Evolutionary conservation across 2,329 filamentous ascomycete species (phyloP).

Genomic region (Penicillium sp.): DNA sequence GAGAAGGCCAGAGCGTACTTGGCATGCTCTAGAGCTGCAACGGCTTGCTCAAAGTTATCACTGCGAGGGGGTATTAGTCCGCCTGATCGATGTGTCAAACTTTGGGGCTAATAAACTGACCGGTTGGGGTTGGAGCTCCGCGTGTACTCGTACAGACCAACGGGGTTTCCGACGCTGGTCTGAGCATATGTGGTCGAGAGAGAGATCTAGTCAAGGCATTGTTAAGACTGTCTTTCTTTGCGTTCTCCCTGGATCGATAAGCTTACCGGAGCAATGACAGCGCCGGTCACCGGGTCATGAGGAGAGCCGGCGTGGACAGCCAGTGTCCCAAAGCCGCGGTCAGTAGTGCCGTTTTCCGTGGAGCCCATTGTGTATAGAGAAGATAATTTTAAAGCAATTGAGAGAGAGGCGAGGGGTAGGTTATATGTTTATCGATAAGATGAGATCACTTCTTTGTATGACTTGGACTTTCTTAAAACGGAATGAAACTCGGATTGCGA

Average conservation of each 20-base stretch:
- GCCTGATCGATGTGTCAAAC: not conserved
- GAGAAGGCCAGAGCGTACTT: slow-evolving; percentile 91
- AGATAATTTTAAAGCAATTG: slow-evolving; percentile 8
- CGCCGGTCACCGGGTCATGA: slow-evolving; percentile 86
- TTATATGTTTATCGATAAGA: slow-evolving; percentile 6
- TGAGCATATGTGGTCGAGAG: slow-evolving; percentile 97
- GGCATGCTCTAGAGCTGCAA: slow-evolving; percentile 89
- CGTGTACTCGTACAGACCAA: slow-evolving; percentile 90
- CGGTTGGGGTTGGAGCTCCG: slow-evolving; percentile 90
- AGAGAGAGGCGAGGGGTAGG: not conserved
- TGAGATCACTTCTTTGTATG: slow-evolving; percentile 8
- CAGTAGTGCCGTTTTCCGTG: slow-evolving; percentile 50
- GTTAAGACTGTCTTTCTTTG: slow-evolving; percentile 11
- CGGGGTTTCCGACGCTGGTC: slow-evolving; percentile 76
- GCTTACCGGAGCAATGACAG: slow-evolving; percentile 80
- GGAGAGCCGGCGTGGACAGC: slow-evolving; percentile 92
- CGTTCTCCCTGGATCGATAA: not conserved
- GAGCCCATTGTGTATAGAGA: slow-evolving; percentile 20
- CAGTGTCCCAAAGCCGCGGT: slow-evolving; percentile 82
- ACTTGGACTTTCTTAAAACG: not conserved
- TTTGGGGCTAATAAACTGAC: slow-evolving; percentile 32
- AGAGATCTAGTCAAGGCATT: slow-evolving; percentile 61
- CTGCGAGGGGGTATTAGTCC: slow-evolving; percentile 39
- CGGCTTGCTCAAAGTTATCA: slow-evolving; percentile 85
- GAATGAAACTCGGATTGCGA: slow-evolving; percentile 3